phyloP scores from a whole-genome alignment of 1,284 basidiomycete species.

The Golubevia pallescens region DNA sequence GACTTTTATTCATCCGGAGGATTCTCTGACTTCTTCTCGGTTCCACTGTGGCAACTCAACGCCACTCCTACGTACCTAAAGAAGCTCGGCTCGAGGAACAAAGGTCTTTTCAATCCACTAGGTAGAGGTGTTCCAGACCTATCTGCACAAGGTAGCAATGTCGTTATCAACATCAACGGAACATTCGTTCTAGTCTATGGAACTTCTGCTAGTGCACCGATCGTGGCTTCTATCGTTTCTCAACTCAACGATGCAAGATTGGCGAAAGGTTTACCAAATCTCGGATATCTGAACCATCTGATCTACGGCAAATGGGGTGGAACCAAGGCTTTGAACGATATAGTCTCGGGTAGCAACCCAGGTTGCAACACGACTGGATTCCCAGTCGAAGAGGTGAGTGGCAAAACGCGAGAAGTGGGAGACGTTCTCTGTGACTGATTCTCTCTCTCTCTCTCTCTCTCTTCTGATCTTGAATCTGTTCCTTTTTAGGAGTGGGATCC shows the following conservation, averaged over 20 bases:
- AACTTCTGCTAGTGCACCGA: constrained; percentile 64
- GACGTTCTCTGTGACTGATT: no score
- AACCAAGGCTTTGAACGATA: constrained; percentile 37
- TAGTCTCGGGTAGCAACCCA: constrained; percentile 26
- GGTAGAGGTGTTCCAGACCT: constrained; percentile 57
- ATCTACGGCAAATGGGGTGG: constrained; percentile 32
- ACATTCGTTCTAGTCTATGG: constrained; percentile 35
- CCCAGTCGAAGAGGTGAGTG: constrained; percentile 20
- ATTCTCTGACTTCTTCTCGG: constrained; percentile 40
- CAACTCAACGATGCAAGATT: constrained; percentile 73
- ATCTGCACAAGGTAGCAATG: constrained; percentile 39
- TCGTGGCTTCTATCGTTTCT: constrained; percentile 68
- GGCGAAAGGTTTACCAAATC: constrained; percentile 29
- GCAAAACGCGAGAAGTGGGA: background rate
- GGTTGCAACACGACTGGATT: constrained; percentile 49
- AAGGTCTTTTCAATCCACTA: constrained; percentile 36
- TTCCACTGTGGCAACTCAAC: constrained; percentile 28
- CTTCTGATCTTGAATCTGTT: no score
- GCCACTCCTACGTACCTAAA: constrained; percentile 32
- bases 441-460: no score
- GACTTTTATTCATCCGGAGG: constrained; percentile 28
- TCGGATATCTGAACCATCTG: constrained; percentile 54
- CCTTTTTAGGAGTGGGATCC: no score
- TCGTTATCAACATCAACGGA: constrained; percentile 51
- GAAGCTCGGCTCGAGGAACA: constrained; percentile 22